Evolutionary conservation across 2,329 filamentous ascomycete species (phyloP).

Genomic region (Sporothrix globosa): DNA sequence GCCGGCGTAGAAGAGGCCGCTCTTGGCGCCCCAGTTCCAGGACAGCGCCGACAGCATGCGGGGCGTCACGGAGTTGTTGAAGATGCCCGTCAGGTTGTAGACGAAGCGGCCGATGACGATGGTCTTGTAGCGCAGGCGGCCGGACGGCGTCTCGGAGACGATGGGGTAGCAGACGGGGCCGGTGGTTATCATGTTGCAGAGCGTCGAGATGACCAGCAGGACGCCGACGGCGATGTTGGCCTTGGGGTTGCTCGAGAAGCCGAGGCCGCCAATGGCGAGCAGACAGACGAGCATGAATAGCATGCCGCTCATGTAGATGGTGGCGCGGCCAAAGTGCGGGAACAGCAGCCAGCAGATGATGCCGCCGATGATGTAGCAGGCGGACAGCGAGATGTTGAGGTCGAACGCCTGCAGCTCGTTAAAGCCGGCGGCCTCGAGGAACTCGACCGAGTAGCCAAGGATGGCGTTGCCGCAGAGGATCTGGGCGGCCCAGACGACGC

Average conservation of each 20-base stretch:
- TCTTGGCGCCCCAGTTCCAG: slow-evolving; percentile 55
- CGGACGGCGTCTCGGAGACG: slow-evolving; percentile 44
- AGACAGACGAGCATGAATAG: slow-evolving; percentile 33
- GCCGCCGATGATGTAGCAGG: slow-evolving; percentile 36
- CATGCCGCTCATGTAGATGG: slow-evolving; percentile 35
- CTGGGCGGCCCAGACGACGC: slow-evolving; percentile 43
- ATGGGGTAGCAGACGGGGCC: slow-evolving; percentile 46
- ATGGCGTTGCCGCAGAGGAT: slow-evolving; percentile 43
- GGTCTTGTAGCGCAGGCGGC: slow-evolving; percentile 44
- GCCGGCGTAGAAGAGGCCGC: slow-evolving; percentile 52
- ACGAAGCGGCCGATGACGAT: slow-evolving; percentile 41
- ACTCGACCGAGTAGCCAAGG: slow-evolving; percentile 42
- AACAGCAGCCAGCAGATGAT: slow-evolving; percentile 34
- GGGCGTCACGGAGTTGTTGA: slow-evolving; percentile 21
- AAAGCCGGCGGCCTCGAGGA: slow-evolving; percentile 41
- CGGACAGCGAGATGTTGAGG: slow-evolving; percentile 44
- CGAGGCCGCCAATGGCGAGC: slow-evolving; percentile 37
- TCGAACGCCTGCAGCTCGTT: slow-evolving; percentile 41
- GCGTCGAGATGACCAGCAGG: slow-evolving; percentile 33
- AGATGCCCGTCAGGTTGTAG: slow-evolving; percentile 40
- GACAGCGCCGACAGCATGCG: slow-evolving; percentile 33
- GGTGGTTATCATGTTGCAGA: slow-evolving; percentile 44
- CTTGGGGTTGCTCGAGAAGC: slow-evolving; percentile 15
- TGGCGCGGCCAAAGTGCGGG: slow-evolving; percentile 34
- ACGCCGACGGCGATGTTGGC: slow-evolving; percentile 28